Evolutionary conservation across 2,329 filamentous ascomycete genomes (phyloP), one percentile per base, ranked within the genome.

Genomic region (Xylaria sp.): DNA sequence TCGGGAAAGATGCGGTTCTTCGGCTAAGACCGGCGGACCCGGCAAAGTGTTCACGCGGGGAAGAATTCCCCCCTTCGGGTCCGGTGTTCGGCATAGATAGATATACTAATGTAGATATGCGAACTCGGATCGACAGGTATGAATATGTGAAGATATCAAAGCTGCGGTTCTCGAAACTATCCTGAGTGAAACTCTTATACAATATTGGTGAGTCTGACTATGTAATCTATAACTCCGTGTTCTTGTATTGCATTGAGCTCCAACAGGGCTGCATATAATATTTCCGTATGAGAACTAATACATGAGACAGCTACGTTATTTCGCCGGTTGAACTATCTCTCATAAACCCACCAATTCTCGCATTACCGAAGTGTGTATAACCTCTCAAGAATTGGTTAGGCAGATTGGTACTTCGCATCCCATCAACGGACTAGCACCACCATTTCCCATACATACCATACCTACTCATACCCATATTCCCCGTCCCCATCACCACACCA

Each of bases 11-110:
- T 42, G 9, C 21, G 27, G 30, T 57, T 32, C 30, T 19, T 69
- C 63, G 67, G 66, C 45, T 65, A 67, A 69, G 50, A 60, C 45
- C 64, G 47, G 67, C 69, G 70, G 69, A 64, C 36, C 36, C 68
- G 69, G 67, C 21, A 67, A 69, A 67, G 61, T 24, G 32, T 65
- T 58, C 61, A 69, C 48, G 69, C 68, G 70, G 65, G 71, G 71
- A 66, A 70, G 56, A 62, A 61, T 71, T 70, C 68, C 53, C 66
- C 68, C 60, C 39, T 45, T 63, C 65, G 72, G 73, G 57, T 75
- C 75, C 74, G 72, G 72, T 74, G 11, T 60, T 75, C 75, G 75
- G 74, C 69, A 72, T 69, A 67, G 66, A 64, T 59, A 65, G n/a
- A n/a, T n/a, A n/a, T n/a, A n/a, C n/a, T 12, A 27, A 19, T 27